A percentile compares a stretch with the other conserved stretches of the same genome.
phyloP scores from a whole-genome alignment of 495 filamentous ascomycete genomes.

The Arthonia radiata region DNA sequence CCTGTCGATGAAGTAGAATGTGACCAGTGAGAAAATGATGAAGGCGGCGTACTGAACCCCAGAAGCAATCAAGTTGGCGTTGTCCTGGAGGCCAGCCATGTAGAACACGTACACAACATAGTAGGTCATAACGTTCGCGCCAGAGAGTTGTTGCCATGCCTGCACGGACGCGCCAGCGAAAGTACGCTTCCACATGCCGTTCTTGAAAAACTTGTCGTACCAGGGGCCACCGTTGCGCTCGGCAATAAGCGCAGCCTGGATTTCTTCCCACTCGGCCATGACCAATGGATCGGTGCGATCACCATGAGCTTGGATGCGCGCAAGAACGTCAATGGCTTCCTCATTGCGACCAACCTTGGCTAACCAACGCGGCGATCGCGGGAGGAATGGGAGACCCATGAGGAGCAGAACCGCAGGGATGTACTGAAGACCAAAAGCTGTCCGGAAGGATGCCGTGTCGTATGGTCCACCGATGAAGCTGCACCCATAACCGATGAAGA shows the following conservation, averaged over 20 bases:
- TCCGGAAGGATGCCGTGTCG: slow-evolving; percentile 41
- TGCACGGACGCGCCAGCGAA: slow-evolving; percentile 44
- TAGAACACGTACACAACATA: slow-evolving; percentile 49
- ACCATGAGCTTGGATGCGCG: no score
- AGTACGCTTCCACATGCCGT: slow-evolving; percentile 49
- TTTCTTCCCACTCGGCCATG: slow-evolving; percentile 50
- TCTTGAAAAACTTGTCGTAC: slow-evolving; percentile 33
- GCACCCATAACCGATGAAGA: slow-evolving; percentile 35
- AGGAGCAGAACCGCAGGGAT: slow-evolving; percentile 40
- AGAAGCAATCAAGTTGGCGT: slow-evolving; percentile 40
- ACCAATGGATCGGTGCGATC: slow-evolving; percentile 51
- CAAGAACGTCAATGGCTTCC: no score
- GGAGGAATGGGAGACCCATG: slow-evolving; percentile 28
- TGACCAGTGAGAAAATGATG: slow-evolving; percentile 40
- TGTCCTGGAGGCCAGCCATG: slow-evolving; percentile 38
- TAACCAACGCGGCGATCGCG: slow-evolving; percentile 24
- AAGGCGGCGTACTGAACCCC: slow-evolving; percentile 55
- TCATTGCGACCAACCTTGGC: slow-evolving; percentile 17
- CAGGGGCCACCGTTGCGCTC: slow-evolving; percentile 25
- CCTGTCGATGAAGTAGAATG: slow-evolving; percentile 48
- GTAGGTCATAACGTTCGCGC: slow-evolving; percentile 44
- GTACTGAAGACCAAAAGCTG: slow-evolving; percentile 50
- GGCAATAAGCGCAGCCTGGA: slow-evolving; percentile 31
- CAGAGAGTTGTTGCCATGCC: slow-evolving; percentile 43
- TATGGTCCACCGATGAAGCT: slow-evolving; percentile 32